A percentile compares a stretch with the other conserved stretches of the same genome.
Evolutionary conservation across 257 asterid genomes (phyloP).

Genomic region (Forsythia suspensa): DNA sequence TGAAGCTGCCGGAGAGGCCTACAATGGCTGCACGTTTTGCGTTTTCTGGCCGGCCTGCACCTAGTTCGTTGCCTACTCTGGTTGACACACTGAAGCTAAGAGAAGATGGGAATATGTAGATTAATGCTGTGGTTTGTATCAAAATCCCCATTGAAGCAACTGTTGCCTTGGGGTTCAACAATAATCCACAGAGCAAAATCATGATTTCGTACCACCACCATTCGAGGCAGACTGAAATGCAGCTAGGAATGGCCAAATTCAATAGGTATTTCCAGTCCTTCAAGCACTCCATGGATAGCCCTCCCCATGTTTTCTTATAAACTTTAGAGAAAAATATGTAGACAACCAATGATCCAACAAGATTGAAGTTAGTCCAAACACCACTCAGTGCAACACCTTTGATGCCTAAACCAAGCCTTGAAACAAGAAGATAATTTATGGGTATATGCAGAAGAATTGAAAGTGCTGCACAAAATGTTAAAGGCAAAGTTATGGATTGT

Average conservation of each 20-base stretch:
- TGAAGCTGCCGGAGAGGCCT: constrained; percentile 57
- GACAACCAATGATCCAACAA: constrained; percentile 43
- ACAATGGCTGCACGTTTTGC: constrained; percentile 65
- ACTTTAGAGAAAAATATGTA: constrained; percentile 53
- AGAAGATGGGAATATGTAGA: constrained; percentile 41
- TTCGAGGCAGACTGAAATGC: constrained; percentile 55
- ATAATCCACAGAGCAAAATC: constrained; percentile 68
- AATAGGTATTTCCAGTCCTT: constrained; percentile 61
- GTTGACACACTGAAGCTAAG: constrained; percentile 29
- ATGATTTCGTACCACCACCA: constrained; percentile 62
- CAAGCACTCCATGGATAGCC: constrained; percentile 47
- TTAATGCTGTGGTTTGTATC: constrained; percentile 70
- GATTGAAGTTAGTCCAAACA: constrained; percentile 65
- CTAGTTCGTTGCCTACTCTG: constrained; percentile 72
- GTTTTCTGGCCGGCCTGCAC: constrained; percentile 47
- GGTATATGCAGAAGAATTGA: constrained; percentile 63
- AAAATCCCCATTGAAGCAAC: constrained; percentile 87
- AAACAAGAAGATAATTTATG: constrained; percentile 57
- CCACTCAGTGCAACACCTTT: constrained; percentile 63
- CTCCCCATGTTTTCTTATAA: constrained; percentile 58
- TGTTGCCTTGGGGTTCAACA: constrained; percentile 59
- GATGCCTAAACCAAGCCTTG: constrained; percentile 49
- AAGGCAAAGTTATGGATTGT: constrained; percentile 71
- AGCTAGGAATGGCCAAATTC: constrained; percentile 68
- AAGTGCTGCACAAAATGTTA: constrained; percentile 60